Base-by-base conservation (phyloP, 2,329 filamentous ascomycete genomes). In the Parasarocladium wereldwijsianum region DNA sequence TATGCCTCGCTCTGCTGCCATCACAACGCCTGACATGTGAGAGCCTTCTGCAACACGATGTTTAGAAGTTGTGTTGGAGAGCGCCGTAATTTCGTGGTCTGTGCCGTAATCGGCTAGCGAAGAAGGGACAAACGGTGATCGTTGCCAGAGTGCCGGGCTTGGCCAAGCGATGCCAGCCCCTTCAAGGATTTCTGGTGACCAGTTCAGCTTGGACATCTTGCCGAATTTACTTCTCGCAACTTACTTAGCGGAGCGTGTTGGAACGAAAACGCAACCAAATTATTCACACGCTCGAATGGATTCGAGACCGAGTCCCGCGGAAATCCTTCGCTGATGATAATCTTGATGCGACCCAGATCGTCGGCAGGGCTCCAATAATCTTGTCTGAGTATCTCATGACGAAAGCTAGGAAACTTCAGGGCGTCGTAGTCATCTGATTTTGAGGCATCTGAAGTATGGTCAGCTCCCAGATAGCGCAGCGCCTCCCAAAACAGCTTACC, bases 181-280 rank as follows among this genome's bases (percentile, higher is more conserved):
- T 50, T 90, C 79, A 17, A 92, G 64, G 15, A 86, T 60, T 24
- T 79, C 83, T 51, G 41, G 28, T 40, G 13, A 38, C 14, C 6
- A 29, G 18, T 9, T 6, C 14, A 9, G 8, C 10, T n/a, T 28
- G 15, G 8, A 18, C n/a, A 5, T 13, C 20, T 6, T 18, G 26
- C 8, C 15, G 20, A 9, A 11, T 8, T 20, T 17, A 10, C 7
- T 24, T 23, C 8, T 13, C 13, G 25, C 26, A 8, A 52, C 62
- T 40, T 57, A 87, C 83, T 66, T 32, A 80, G 54, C 1, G 84
- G 83, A 19, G 80, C 84, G 57, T 90, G 81, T 44, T 90, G 81
- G 43, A 92, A 93, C 1, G 83, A 76, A 50, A 93, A 90, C 10
- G 69, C 68, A 15, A 85, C 68, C 25, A 84, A 52, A 42, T 86